These are phyloP conservation scores for Hamamelis virginiana DNA, from an alignment of 164 flowering plant species.

Conservation along the genomic window DNA sequence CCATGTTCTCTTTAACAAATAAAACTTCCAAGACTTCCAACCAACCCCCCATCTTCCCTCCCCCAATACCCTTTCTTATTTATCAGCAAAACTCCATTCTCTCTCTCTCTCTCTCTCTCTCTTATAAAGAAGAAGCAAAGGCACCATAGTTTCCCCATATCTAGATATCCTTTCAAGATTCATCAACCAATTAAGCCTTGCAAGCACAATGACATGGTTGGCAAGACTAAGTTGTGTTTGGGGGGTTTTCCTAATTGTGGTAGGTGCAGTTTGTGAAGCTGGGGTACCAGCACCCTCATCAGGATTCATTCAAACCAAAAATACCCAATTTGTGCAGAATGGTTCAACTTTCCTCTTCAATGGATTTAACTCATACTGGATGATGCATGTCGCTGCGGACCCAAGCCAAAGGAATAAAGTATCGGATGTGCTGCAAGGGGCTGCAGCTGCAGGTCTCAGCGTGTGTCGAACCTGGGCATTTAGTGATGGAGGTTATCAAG, in stretches of 20 bases:
- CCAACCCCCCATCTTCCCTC: background rate
- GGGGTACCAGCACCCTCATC: slow-evolving; percentile 1
- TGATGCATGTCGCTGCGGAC: slow-evolving; percentile 41
- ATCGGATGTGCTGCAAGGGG: slow-evolving; percentile 30
- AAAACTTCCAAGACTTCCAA: background rate
- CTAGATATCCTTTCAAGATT: slow-evolving; percentile 3
- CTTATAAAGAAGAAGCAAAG: slow-evolving; percentile 9
- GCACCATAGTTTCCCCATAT: slow-evolving; percentile 5
- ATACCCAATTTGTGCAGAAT: slow-evolving; percentile 24
- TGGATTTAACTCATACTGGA: slow-evolving; percentile 60
- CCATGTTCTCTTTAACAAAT: background rate
- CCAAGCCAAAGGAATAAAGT: slow-evolving; percentile 32
- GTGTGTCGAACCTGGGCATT: slow-evolving; percentile 59
- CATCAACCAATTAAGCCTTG: background rate
- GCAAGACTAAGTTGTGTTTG: background rate
- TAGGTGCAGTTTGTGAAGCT: slow-evolving; percentile 20
- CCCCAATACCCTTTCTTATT: background rate
- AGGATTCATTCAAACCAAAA: slow-evolving; percentile 26
- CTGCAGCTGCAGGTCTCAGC: slow-evolving; percentile 34
- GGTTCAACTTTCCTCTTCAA: slow-evolving; percentile 35
- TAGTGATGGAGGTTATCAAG: slow-evolving; percentile 40
- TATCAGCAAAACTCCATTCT: background rate
- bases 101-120: background rate
- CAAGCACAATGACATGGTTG: slow-evolving; percentile 4
- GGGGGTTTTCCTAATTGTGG: slow-evolving; percentile 37